These are phyloP conservation scores for Phytophthora citrophthora DNA, from an alignment of 352 stramenopile genomes.

Conservation along the genomic window DNA sequence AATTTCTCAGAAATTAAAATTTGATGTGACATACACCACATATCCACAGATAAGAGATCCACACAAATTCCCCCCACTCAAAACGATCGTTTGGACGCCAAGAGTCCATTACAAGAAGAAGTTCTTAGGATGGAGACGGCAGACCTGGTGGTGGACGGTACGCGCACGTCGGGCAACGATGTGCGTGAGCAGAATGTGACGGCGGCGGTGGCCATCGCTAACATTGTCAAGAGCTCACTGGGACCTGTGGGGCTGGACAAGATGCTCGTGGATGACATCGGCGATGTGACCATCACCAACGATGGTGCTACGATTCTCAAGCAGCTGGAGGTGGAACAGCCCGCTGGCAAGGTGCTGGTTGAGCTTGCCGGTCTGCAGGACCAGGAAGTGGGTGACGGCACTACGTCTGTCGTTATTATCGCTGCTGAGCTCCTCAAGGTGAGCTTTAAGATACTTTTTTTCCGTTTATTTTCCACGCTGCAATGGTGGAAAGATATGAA, in stretches of 20 bases:
- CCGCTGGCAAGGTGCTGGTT: constrained; percentile 98
- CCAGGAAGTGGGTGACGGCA: constrained; percentile 99
- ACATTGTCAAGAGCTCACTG: constrained; percentile 99
- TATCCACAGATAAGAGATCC: constrained; percentile 39
- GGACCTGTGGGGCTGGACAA: constrained; percentile 99
- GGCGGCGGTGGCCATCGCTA: constrained; percentile 98
- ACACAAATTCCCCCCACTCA: constrained; percentile 53
- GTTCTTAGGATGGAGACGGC: constrained; percentile 59
- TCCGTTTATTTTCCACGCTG: not conserved
- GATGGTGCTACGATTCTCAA: constrained; percentile 99
- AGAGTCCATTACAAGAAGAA: constrained; percentile 18
- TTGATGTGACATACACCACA: constrained; percentile 2
- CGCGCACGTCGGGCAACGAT: constrained; percentile 92
- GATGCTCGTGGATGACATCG: constrained; percentile 98
- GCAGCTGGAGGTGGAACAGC: constrained; percentile 99
- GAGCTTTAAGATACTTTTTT: constrained; percentile 24
- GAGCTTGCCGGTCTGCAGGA: constrained; percentile 99
- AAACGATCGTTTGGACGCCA: constrained; percentile 40
- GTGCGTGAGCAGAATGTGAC: constrained; percentile 97
- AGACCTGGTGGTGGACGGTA: constrained; percentile 91
- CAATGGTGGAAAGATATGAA: not conserved
- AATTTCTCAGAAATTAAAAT: not conserved
- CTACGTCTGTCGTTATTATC: constrained; percentile 99
- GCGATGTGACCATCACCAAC: constrained; percentile 99
- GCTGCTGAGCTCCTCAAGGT: constrained; percentile 97